A percentile compares a stretch with the other conserved stretches of the same genome.
Evolutionary conservation across 148 eudicot species (phyloP).

Genomic region (Drosera capensis): DNA sequence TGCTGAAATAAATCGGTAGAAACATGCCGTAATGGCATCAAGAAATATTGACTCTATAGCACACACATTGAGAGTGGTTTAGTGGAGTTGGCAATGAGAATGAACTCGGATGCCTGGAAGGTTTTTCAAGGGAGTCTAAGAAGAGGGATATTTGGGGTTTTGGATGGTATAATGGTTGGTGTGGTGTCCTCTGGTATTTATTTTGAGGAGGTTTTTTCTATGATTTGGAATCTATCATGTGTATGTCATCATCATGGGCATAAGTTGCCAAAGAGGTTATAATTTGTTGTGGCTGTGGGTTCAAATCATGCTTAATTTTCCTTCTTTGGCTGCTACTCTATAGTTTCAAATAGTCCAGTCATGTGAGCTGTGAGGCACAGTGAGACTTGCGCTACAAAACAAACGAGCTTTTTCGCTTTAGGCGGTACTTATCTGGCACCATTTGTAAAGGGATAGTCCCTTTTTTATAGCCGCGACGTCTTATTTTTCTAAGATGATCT

Average conservation of each 20-base stretch:
- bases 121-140: neutral
- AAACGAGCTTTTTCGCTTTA: neutral
- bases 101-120: neutral
- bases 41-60: neutral
- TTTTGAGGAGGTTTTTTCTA: neutral
- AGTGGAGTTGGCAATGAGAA: slow-evolving; percentile 1
- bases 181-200: neutral
- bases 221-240: neutral
- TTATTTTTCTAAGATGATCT: too few relatives aligned
- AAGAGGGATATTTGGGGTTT: neutral
- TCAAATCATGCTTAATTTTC: slow-evolving; percentile 13
- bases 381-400: neutral
- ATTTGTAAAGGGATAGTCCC: neutral
- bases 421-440: neutral
- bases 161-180: neutral
- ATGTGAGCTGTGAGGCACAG: slow-evolving; percentile 26
- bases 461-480: neutral
- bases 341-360: too few relatives aligned
- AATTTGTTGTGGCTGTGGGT: slow-evolving; percentile 3
- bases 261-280: neutral
- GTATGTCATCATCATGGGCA: neutral
- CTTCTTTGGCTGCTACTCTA: neutral
- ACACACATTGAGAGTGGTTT: neutral
- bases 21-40: slow-evolving; percentile 11
- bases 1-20: slow-evolving; percentile 44